Evolutionary conservation across 2,329 filamentous ascomycete species (phyloP).

Genomic region (Polychaeton citri): DNA sequence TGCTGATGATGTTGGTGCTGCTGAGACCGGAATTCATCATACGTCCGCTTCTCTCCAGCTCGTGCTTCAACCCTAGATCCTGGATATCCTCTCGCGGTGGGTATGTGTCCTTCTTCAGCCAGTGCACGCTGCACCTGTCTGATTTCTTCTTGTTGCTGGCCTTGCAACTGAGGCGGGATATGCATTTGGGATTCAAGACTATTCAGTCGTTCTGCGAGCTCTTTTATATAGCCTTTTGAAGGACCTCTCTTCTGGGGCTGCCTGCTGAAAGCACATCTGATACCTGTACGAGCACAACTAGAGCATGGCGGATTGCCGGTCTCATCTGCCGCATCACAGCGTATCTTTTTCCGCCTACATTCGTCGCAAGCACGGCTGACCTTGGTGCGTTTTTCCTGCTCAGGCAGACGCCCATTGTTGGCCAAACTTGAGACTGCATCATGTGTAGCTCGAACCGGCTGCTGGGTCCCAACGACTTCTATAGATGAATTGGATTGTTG

Average conservation of each 20-base stretch:
- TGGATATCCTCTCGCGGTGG: neutral
- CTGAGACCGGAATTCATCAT: constrained; percentile 7
- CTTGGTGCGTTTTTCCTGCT: constrained; percentile 55
- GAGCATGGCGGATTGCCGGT: constrained; percentile 61
- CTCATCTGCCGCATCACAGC: constrained; percentile 71
- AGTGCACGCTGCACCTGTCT: constrained; percentile 18
- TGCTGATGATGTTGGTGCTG: neutral
- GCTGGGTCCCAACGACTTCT: constrained; percentile 2
- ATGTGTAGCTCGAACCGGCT: constrained; percentile 9
- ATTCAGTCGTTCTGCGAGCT: constrained; percentile 73
- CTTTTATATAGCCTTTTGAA: constrained; percentile 90
- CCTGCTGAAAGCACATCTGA: constrained; percentile 71
- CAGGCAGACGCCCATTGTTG: constrained; percentile 5
- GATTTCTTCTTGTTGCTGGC: constrained; percentile 17
- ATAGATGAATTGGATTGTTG: neutral
- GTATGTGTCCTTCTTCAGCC: constrained; percentile 9
- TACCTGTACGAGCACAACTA: constrained; percentile 64
- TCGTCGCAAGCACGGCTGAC: constrained; percentile 83
- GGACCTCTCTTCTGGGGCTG: constrained; percentile 69
- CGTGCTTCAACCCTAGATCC: constrained; percentile 10
- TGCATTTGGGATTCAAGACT: constrained; percentile 65
- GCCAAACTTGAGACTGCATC: constrained; percentile 4
- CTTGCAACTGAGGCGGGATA: constrained; percentile 10
- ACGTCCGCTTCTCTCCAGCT: constrained; percentile 18
- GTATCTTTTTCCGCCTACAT: constrained; percentile 76